Evolutionary conservation across 192 early-diverging fungal species (phyloP).

Genomic region (Linnemannia exigua): DNA sequence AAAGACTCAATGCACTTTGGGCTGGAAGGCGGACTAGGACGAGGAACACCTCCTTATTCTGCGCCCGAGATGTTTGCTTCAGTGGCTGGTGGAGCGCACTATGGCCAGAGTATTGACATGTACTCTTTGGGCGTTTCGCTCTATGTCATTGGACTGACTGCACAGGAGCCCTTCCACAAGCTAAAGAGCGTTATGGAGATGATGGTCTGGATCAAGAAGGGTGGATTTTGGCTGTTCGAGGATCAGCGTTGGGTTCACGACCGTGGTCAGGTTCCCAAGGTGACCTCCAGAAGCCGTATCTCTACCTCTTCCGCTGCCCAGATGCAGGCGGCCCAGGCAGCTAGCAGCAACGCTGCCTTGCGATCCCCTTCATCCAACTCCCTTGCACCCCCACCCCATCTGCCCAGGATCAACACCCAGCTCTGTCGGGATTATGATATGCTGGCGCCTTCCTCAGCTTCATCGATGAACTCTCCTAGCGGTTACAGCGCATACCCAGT

Average conservation of each 20-base stretch:
- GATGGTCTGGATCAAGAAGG: conserved; percentile 70
- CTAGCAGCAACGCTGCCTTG: neutral
- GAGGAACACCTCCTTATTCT: conserved; percentile 67
- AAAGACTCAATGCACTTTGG: conserved; percentile 3
- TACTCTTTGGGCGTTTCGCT: conserved; percentile 71
- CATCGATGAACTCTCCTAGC: neutral
- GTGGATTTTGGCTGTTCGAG: conserved; percentile 76
- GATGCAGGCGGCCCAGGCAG: conserved; percentile 11
- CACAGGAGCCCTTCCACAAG: conserved; percentile 68
- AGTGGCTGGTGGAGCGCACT: conserved; percentile 4
- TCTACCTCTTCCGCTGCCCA: conserved; percentile 15
- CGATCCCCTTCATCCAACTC: conserved; percentile 14
- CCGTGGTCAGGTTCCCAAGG: conserved; percentile 46
- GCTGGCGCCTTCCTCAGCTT: neutral
- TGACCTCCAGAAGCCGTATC: conserved; percentile 12
- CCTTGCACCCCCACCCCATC: neutral
- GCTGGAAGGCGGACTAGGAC: conserved; percentile 33
- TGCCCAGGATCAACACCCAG: conserved; percentile 46
- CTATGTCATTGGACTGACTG: conserved; percentile 70
- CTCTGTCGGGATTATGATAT: conserved; percentile 9
- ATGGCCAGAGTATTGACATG: conserved; percentile 57
- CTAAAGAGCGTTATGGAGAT: conserved; percentile 72
- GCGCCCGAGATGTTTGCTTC: conserved; percentile 68
- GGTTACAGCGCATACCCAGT: neutral
- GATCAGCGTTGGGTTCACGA: conserved; percentile 54